Percentiles rank a stretch among this genome's conserved stretches.
phyloP scores from a whole-genome alignment of 768 basidiomycete genomes.

The Mycena rosella region DNA sequence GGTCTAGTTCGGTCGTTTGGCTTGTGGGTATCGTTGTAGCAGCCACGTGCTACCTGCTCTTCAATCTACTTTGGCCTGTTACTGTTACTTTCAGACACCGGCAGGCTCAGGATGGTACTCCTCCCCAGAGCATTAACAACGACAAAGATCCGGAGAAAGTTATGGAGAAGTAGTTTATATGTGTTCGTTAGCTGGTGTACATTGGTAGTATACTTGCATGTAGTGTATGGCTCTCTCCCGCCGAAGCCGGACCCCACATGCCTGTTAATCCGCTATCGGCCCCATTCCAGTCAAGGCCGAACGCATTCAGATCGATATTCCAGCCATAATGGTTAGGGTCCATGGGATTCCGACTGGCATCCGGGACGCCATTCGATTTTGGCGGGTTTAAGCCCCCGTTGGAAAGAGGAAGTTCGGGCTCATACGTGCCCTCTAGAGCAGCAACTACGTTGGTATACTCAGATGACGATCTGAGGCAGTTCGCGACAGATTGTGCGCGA shows the following conservation, averaged over 20 bases:
- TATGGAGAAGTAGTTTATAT: slow-evolving; percentile 20
- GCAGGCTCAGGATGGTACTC: not conserved
- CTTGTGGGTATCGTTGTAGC: slow-evolving; percentile 32
- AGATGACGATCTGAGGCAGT: slow-evolving; percentile 26
- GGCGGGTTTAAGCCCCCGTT: slow-evolving; percentile 5
- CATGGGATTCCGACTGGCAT: slow-evolving; percentile 10
- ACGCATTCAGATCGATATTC: slow-evolving; percentile 40
- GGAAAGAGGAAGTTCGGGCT: slow-evolving; percentile 16
- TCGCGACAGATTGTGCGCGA: slow-evolving; percentile 32
- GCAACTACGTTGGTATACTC: slow-evolving; percentile 35
- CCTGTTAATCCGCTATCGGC: slow-evolving; percentile 34
- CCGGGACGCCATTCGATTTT: slow-evolving; percentile 23
- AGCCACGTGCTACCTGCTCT: slow-evolving; percentile 27
- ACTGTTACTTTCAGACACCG: not conserved
- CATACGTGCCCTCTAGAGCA: slow-evolving; percentile 33
- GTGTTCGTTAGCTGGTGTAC: slow-evolving; percentile 26
- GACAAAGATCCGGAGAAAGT: slow-evolving; percentile 24
- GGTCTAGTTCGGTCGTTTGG: slow-evolving; percentile 35
- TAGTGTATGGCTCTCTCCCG: slow-evolving; percentile 24
- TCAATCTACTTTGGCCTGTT: slow-evolving; percentile 28
- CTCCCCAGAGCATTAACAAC: not conserved
- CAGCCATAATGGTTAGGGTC: slow-evolving; percentile 35
- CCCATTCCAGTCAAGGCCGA: slow-evolving; percentile 36
- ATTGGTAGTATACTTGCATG: slow-evolving; percentile 28
- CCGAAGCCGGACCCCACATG: slow-evolving; percentile 20